Base-by-base conservation (phyloP, 2,329 filamentous ascomycete species). In the Pseudogymnoascus sp. region DNA sequence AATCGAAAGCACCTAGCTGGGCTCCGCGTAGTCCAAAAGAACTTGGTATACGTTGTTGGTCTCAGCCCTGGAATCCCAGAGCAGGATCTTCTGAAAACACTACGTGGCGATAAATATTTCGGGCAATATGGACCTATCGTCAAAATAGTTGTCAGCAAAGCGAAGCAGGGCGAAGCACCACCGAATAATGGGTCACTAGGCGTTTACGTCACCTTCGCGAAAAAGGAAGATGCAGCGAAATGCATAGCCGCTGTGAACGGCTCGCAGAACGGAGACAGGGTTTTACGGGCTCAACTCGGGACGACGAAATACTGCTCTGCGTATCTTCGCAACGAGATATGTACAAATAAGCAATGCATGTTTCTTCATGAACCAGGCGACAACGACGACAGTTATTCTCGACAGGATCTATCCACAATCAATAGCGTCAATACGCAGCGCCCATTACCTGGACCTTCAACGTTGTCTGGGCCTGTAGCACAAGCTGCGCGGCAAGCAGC, bases 221-320 rank as follows among this genome's bases (percentile, higher is more conserved):
- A 85, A 67, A 96, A 96, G 73, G 86, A 91, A 68, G 95, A 97
- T 76, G 95, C 95, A 14, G 88, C 88, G 42, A 86, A 84, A 38
- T 99, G 95, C 74, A 99, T 99, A 67, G 83, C 87, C 63, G 91
- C 92, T 38, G 95, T 99, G 4, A 92, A 99, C 74, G 92, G 93
- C 35, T 96, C 93, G 1, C 84, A 89, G 65, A 97, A 99, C 72
- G 92, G 91, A 61, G 95, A 97, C 66, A 82, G 93, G 61, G 82
- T 91, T 13, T 78, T 99, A 19, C 88, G 91, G 79, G 93, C 85
- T 3, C 87, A 86, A 72, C 76, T 86, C 62, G 95, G 95, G 24
- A 99, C 95, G 0, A 99, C 95, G 4, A 99, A 99, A 74, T 99
- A 99, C 76, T 99, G 95, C 75, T 99, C 95, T 0, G 93, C 95